Percentiles rank a stretch among this genome's conserved stretches.
These are phyloP conservation scores for Diaporthe citri DNA, from an alignment of 2,329 filamentous ascomycete species.

Conservation along the genomic window DNA sequence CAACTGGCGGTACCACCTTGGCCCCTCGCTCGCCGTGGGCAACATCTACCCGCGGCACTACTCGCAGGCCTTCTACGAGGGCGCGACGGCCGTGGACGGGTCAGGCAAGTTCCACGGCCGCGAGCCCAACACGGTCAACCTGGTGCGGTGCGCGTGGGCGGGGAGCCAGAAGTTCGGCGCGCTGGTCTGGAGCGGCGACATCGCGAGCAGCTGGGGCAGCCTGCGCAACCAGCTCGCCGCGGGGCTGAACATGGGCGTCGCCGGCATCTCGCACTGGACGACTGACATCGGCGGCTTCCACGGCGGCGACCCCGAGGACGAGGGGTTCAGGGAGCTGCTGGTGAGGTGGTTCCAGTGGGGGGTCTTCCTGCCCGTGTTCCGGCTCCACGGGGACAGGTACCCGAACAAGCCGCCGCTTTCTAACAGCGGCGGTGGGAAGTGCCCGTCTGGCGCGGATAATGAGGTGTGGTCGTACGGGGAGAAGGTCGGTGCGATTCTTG, in stretches of 20 bases:
- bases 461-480: slow-evolving; percentile 77
- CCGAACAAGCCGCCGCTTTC: slow-evolving; percentile 58
- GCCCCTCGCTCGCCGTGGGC: slow-evolving; percentile 63
- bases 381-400: slow-evolving; percentile 75
- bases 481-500: slow-evolving; percentile 70
- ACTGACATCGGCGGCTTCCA: slow-evolving; percentile 80
- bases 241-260: slow-evolving; percentile 74
- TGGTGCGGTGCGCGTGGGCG: slow-evolving; percentile 63
- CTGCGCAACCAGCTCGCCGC: slow-evolving; percentile 72
- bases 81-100: slow-evolving; percentile 56
- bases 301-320: slow-evolving; percentile 69
- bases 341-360: slow-evolving; percentile 79
- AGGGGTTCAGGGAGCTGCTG: slow-evolving; percentile 71
- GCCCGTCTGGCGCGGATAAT: slow-evolving; percentile 65
- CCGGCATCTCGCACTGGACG: slow-evolving; percentile 77
- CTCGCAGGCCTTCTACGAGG: slow-evolving; percentile 71
- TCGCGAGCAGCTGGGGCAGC: slow-evolving; percentile 72
- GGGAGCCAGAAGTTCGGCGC: slow-evolving; percentile 73
- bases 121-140: slow-evolving; percentile 65
- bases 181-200: slow-evolving; percentile 76
- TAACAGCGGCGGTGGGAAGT: slow-evolving; percentile 54
- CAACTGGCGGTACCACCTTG: slow-evolving; percentile 71
- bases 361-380: slow-evolving; percentile 75
- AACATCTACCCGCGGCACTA: slow-evolving; percentile 73
- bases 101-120: slow-evolving; percentile 35